These are phyloP conservation scores for Picea abies DNA, from an alignment of 83 land plant genomes.

Conservation along the genomic window DNA sequence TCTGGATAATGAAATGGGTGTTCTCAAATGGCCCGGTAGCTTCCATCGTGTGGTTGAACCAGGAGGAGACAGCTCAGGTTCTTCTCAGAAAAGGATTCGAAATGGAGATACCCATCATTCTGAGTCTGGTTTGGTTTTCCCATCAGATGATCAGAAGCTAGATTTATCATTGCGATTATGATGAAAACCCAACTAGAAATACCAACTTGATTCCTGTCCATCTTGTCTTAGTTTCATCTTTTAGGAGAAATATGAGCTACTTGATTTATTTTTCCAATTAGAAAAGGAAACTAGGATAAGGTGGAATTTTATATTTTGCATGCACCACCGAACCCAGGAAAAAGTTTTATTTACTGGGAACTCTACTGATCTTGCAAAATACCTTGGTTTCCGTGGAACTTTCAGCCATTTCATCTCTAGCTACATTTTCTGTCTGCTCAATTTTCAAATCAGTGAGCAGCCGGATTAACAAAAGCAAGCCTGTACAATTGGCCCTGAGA, in stretches of 20 bases:
- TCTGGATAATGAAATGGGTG: conserved; percentile 1
- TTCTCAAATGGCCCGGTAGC: conserved; percentile 19
- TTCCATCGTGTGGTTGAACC: conserved; percentile 4
- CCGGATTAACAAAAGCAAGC: no score
- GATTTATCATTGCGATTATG: conserved; percentile 12
- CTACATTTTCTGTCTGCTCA: conserved; percentile 13
- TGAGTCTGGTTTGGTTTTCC: conserved; percentile 12
- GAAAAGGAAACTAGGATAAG: conserved; percentile 1
- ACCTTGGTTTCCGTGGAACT: not conserved
- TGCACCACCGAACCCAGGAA: not conserved
- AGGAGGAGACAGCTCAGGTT: not conserved
- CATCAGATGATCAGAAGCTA: conserved; percentile 18
- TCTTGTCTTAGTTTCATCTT: not conserved
- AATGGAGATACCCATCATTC: not conserved
- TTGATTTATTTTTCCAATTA: conserved; percentile 3
- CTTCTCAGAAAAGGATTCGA: conserved; percentile 4
- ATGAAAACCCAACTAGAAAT: not conserved
- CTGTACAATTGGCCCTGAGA: no score
- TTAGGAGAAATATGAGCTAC: not conserved
- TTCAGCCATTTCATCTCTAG: not conserved
- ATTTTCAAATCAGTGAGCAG: conserved; percentile 13
- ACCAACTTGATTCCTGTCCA: not conserved
- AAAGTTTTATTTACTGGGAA: not conserved
- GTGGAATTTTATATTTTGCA: conserved; percentile 2
- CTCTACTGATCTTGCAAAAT: not conserved